Base-by-base conservation (phyloP, 2,329 filamentous ascomycete genomes). In the Hymenoscyphus scutula region DNA sequence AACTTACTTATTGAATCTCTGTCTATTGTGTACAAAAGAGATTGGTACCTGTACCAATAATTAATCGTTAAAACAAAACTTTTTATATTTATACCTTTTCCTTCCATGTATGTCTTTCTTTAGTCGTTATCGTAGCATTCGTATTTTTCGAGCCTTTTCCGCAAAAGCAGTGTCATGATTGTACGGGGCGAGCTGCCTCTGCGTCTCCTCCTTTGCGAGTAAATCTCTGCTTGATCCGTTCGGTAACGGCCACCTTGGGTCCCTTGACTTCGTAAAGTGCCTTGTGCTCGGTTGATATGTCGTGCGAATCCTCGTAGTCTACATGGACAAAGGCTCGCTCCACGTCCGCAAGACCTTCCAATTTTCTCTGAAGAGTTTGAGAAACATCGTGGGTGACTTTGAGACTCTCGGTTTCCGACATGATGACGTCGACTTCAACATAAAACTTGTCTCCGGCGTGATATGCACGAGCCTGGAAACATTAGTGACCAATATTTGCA, bases 361-460 rank as follows among this genome's bases (percentile, higher is more conserved):
- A 81, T 65, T 95, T 91, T 76, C 95, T 93, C 71, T 92, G 90
- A 76, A 96, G 75, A 63, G 85, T 87, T 79, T 93, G 89, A 54
- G 81, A 85, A 59, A 96, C 77, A 75, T 96, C 91, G 76, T 96
- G 91, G 67, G 86, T 91, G 74, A 95, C 91, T 70, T 90, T 86
- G 67, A 96, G 77, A 30, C 84, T 87, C 62, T 89, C 91, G 67
- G 84, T 84, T 69, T 90, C 88, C 65, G 92, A 90, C 51, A 96
- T 82, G 37, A 96, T 90, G 67, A 95, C 89, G 74, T 96, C 91
- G 11, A 94, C 90, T 71, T 89, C 86, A 29, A 94, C 90, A 67
- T 91, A 92, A 62, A 95, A 81, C 79, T 92, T 93, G 74, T 95
- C 91, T 29, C 91, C 91, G 0, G 88, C 87, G 71, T 96, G 91